Evolutionary conservation across 78 protist genomes (phyloP), one percentile per base, ranked within the genome.

Genomic region (Dictyostelium capitatum): DNA sequence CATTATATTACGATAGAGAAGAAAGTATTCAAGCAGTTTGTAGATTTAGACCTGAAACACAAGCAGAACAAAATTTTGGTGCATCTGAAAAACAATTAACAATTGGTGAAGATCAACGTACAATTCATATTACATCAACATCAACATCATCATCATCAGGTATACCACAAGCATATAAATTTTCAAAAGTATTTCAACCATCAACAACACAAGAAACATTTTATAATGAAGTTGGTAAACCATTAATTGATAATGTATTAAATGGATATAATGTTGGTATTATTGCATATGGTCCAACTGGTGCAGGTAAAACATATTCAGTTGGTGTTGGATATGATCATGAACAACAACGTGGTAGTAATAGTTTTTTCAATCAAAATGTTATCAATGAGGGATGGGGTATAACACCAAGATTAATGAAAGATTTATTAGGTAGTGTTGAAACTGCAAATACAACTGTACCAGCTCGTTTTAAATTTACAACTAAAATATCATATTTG

Each of bases 291-390:
- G 96, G 96, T 6, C 73, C 30, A 54, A 67, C 90, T 37, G 80
- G 90, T 28, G 46, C 91, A n/a, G 96, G 96, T 10, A 94, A 94
- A 62, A 94, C 96, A 2, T 89, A 87, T 67, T 15, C 46, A 6
- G 57, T 6, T 8, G 41, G n/a, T 4, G 89, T 46, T 14, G 43
- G 80, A 5, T 17, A 9, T 30, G 80, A 30, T 25, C 3, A 57
- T 0, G 28, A 57, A 62, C 70, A 62, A n/a, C 70, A n/a, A 62
- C 43, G 43, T 37, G 43, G 43, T 37, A 37, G 43, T 37, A 37
- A 37, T 37, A 37, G 2, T 2, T 37, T 37, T 37, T 37, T 37
- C 43, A 37, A 37, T 37, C 32, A 5, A 5, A 30, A 62, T 11
- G 20, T 3, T 25, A 10, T 7, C n/a, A 56, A 54, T 43, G 32